Evolutionary conservation across 2,329 filamentous ascomycete species (phyloP), one percentile per base, ranked within the genome.

Genomic region (Aspergillus vadensis): DNA sequence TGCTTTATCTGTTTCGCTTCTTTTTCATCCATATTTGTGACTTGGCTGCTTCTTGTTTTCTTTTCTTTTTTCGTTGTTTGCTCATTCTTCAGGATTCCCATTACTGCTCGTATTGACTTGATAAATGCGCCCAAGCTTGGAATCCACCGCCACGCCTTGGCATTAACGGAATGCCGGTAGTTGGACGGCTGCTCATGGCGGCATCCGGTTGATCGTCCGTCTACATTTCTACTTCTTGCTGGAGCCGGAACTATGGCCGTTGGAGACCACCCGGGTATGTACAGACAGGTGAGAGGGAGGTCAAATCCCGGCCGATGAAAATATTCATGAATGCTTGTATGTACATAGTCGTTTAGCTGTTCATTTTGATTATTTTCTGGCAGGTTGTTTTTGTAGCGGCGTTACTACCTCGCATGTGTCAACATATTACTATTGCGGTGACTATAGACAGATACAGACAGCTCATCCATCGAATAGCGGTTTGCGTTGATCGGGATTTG

Each of bases 21-120:
- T 54, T 51, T 54, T 55, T 38, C 15, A 44, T 51, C 58, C 17
- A 47, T 58, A 44, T 48, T 49, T 61, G 47, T 51, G 53, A 51
- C 55, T 36, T 49, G 55, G 57, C 41, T 57, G 19, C 27, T 63
- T 39, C 57, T 48, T 27, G 25, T 8, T 56, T n/a, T 50, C 50
- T 19, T 43, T 27, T 32, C 54, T 51, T 38, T 41, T 19, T 30
- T 50, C 51, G 9, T 14, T n/a, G 25, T 41, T 48, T 57, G 27
- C 36, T 58, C 41, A 36, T 48, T 54, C 55, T 27, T 58, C 59
- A 63, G 61, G 61, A 65, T 61, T 65, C 61, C 63, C 61, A 58
- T 57, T 44, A 60, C 51, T 51, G 52, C 48, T 57, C 57, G 36
- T 57, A 32, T 60, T 21, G 17, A 23, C 32, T 6, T 36, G 32